These are phyloP conservation scores for Coemansia sp. DNA, from an alignment of 192 early-diverging fungal species.

Conservation along the genomic window DNA sequence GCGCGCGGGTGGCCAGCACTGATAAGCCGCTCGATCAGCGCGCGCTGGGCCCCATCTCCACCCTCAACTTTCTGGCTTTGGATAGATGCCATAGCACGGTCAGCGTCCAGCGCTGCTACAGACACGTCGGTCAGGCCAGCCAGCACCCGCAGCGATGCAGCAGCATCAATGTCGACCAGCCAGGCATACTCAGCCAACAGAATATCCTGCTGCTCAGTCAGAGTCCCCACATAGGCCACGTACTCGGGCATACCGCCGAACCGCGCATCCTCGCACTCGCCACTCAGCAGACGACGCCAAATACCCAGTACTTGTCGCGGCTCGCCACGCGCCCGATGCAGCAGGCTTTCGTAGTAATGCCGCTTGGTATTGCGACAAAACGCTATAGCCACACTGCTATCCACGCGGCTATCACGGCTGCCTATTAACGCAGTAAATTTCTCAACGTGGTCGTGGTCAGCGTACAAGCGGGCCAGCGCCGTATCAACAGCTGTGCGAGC, in stretches of 20 bases:
- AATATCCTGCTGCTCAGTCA: slow-evolving; percentile 18
- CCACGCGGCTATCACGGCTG: slow-evolving; percentile 15
- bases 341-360: slow-evolving; percentile 47
- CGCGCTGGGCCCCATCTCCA: slow-evolving; percentile 26
- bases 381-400: slow-evolving; percentile 26
- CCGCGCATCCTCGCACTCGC: slow-evolving; percentile 17
- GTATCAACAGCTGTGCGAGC: slow-evolving; percentile 34
- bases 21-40: slow-evolving; percentile 50
- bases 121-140: slow-evolving; percentile 16
- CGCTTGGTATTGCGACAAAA: slow-evolving; percentile 20
- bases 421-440: slow-evolving; percentile 23
- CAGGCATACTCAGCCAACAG: slow-evolving; percentile 37
- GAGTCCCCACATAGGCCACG: slow-evolving; percentile 16
- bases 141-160: slow-evolving; percentile 28
- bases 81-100: slow-evolving; percentile 19
- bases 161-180: slow-evolving; percentile 20
- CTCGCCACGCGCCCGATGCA: slow-evolving; percentile 32
- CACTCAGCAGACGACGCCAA: slow-evolving; percentile 38
- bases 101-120: slow-evolving; percentile 37
- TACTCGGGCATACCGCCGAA: slow-evolving; percentile 53
- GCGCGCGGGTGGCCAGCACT: slow-evolving; percentile 28
- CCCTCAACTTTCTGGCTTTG: slow-evolving; percentile 9
- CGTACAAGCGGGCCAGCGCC: slow-evolving; percentile 38
- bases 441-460: slow-evolving; percentile 16
- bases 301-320: slow-evolving; percentile 21